A percentile compares a stretch with the other conserved stretches of the same genome.
phyloP scores from a whole-genome alignment of 2,329 filamentous ascomycete species.

The Aschersonia sp. region DNA sequence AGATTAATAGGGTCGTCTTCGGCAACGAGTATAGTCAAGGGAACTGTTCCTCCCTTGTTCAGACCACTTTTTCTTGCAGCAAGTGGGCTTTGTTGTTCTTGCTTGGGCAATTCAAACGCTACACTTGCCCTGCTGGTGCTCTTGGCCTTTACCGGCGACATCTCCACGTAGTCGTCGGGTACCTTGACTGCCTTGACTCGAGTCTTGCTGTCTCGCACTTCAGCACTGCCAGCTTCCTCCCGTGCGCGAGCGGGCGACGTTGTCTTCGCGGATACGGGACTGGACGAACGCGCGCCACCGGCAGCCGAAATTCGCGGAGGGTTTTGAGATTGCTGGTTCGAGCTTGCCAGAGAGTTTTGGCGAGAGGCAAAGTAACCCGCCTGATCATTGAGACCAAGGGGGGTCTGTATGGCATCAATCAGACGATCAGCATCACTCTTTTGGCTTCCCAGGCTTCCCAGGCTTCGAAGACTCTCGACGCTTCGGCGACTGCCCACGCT shows the following conservation, averaged over 20 bases:
- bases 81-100: not conserved
- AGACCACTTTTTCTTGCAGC: conserved; percentile 9
- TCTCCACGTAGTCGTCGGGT: conserved; percentile 28
- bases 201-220: conserved; percentile 27
- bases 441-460: conserved; percentile 26
- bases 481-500: conserved; percentile 12
- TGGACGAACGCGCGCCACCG: conserved; percentile 4
- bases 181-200: conserved; percentile 32
- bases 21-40: conserved; percentile 57
- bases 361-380: conserved; percentile 13
- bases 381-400: conserved; percentile 28
- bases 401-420: conserved; percentile 57
- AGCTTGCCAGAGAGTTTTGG: conserved; percentile 6
- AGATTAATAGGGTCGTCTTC: conserved; percentile 85
- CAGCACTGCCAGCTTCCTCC: conserved; percentile 18
- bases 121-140: too few relatives aligned
- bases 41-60: conserved; percentile 7
- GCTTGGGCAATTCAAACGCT: not conserved
- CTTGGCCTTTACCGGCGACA: conserved; percentile 14
- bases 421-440: conserved; percentile 53
- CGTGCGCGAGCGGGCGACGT: not conserved
- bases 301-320: not conserved
- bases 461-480: conserved; percentile 16
- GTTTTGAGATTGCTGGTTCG: conserved; percentile 3
- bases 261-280: conserved; percentile 2